A percentile compares a stretch with the other conserved stretches of the same genome.
These are phyloP conservation scores for Trichoderma asperelloides DNA, from an alignment of 495 filamentous ascomycete genomes.

Conservation along the genomic window DNA sequence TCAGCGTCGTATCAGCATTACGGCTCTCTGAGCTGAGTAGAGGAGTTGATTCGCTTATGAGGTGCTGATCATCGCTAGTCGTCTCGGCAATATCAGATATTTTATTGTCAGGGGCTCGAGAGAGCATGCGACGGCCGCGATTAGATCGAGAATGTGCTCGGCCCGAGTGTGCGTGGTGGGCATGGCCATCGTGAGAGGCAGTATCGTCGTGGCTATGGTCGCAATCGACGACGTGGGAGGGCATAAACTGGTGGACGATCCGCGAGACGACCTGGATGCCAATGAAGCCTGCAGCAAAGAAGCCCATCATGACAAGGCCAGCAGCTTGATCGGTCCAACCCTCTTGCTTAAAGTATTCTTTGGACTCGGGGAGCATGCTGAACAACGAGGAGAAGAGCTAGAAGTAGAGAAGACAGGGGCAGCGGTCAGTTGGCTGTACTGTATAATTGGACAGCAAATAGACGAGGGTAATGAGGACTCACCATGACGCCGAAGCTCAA, in stretches of 20 bases:
- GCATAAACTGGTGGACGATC: constrained; percentile 72
- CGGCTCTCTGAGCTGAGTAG: constrained; percentile 12
- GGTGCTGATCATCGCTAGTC: constrained; percentile 16
- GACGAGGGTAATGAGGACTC: constrained; percentile 18
- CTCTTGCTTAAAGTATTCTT: constrained; percentile 60
- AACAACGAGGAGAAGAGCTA: constrained; percentile 91
- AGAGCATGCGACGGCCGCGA: constrained; percentile 13
- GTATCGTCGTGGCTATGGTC: constrained; percentile 65
- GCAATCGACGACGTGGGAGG: constrained; percentile 91
- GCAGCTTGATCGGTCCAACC: constrained; percentile 57
- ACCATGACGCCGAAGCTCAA: constrained; percentile 98
- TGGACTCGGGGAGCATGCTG: constrained; percentile 85
- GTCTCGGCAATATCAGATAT: constrained; percentile 10
- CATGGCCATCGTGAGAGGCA: background rate
- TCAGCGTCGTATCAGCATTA: background rate
- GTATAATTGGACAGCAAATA: background rate
- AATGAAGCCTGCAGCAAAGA: constrained; percentile 73
- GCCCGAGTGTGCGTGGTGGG: constrained; percentile 16
- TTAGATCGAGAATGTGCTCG: constrained; percentile 13
- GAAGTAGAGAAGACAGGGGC: constrained; percentile 11
- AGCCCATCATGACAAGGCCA: constrained; percentile 62
- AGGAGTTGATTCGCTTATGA: constrained; percentile 24
- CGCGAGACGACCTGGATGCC: constrained; percentile 76
- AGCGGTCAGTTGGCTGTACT: constrained; percentile 12
- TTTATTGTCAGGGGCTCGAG: constrained; percentile 14